Evolutionary conservation across 306 rosid genomes (phyloP).

Genomic region (Lupinus albus): DNA sequence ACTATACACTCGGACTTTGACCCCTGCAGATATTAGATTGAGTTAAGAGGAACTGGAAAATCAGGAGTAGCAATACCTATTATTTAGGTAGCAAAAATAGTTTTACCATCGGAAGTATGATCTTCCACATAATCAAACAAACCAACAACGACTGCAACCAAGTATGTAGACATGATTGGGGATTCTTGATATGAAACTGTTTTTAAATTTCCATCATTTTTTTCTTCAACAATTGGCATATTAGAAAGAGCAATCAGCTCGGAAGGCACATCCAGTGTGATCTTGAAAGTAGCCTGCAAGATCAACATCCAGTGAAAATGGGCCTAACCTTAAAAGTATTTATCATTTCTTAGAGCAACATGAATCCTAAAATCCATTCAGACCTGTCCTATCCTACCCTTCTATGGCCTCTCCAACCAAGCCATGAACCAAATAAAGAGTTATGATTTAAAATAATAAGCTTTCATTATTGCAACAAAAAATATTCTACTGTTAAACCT

Average conservation of each 20-base stretch:
- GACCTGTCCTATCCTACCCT: conserved; percentile 1
- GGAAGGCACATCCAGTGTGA: conserved; percentile 82
- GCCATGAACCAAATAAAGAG: neutral
- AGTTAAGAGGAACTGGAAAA: conserved; percentile 27
- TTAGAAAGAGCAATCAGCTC: conserved; percentile 85
- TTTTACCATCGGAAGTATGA: conserved; percentile 79
- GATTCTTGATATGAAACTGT: conserved; percentile 78
- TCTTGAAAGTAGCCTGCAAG: conserved; percentile 88
- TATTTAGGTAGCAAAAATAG: conserved; percentile 16
- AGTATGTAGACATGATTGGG: conserved; percentile 90
- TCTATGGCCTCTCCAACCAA: conserved; percentile 18
- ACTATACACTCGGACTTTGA: conserved; percentile 89
- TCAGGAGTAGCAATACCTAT: conserved; percentile 16
- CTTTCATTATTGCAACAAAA: conserved; percentile 11
- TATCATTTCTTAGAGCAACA: conserved; percentile 23
- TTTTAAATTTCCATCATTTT: conserved; percentile 59
- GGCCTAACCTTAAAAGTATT: conserved; percentile 33
- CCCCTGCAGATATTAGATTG: conserved; percentile 56
- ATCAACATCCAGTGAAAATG: conserved; percentile 28
- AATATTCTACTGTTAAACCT: conserved; percentile 53
- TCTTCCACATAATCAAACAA: conserved; percentile 92
- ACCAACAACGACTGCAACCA: conserved; percentile 91
- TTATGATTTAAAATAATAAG: conserved; percentile 17
- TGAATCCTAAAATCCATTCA: conserved; percentile 31
- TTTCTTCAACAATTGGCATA: conserved; percentile 87